phyloP scores from a whole-genome alignment of 495 filamentous ascomycete genomes.

The Penicillium tannophilum region DNA sequence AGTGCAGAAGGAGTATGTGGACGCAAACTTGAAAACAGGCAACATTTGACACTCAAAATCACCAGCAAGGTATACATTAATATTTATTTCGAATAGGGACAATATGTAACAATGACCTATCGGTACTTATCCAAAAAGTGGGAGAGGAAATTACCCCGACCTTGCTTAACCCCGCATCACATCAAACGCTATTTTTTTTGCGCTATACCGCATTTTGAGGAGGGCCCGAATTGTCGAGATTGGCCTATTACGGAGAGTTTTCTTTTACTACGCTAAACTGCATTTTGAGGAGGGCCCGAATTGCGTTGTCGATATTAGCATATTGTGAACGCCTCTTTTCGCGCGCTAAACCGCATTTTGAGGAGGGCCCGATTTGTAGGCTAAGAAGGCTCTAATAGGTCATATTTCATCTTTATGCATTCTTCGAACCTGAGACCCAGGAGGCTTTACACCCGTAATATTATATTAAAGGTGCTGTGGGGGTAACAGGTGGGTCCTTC shows the following conservation, averaged over 20 bases:
- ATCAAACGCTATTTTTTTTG: background rate
- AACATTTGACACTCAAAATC: too few species aligned
- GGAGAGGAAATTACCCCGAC: background rate
- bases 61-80: too few species aligned
- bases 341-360: background rate
- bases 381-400: background rate
- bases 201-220: background rate
- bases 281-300: slow-evolving; percentile 1
- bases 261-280: background rate
- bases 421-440: background rate
- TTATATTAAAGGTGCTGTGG: background rate
- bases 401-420: background rate
- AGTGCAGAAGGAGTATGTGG: too few species aligned
- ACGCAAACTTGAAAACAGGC: too few species aligned
- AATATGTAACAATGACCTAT: too few species aligned
- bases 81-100: too few species aligned
- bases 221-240: background rate
- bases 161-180: background rate
- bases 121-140: background rate
- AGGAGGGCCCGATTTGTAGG: background rate
- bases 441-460: background rate
- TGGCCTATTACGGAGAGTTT: background rate
- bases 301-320: background rate
- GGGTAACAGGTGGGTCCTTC: background rate
- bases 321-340: background rate